Conservation (phyloP, 2,329 filamentous ascomycete genomes). For the Proliferodiscus dingleyae region DNA sequence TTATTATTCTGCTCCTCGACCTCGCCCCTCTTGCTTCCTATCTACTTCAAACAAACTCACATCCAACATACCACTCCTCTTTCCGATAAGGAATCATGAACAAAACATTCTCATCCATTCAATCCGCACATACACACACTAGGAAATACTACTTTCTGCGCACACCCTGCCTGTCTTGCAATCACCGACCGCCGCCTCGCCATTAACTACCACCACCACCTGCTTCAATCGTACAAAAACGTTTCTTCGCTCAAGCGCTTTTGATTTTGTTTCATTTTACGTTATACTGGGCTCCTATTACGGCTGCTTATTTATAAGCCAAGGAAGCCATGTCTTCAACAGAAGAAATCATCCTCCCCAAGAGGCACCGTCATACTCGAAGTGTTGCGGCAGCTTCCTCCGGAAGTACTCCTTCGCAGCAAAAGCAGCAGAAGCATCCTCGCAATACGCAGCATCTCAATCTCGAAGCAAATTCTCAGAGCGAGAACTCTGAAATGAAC, state of each 20-base stretch:
- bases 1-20: neutral
- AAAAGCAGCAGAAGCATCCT: too few relatives aligned
- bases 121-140: constrained; percentile 13
- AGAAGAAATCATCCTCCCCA: constrained; percentile 32
- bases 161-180: constrained; percentile 16
- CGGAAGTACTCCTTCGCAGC: constrained; percentile 22
- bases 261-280: constrained; percentile 15
- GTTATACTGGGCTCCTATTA: constrained; percentile 16
- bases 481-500: constrained; percentile 21
- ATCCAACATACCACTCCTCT: constrained; percentile 1
- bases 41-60: constrained; percentile 6
- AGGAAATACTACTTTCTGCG: constrained; percentile 16
- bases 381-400: constrained; percentile 22
- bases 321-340: constrained; percentile 41
- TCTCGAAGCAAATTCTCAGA: constrained; percentile 36
- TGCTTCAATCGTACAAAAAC: constrained; percentile 4
- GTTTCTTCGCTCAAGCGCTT: constrained; percentile 4
- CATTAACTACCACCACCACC: constrained; percentile 6
- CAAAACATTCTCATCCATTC: constrained; percentile 17
- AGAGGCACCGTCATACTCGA: constrained; percentile 30
- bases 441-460: constrained; percentile 43
- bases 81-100: constrained; percentile 24
- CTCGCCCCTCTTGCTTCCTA: constrained; percentile 6
- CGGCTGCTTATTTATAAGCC: constrained; percentile 43
- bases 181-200: constrained; percentile 21